Conservation (phyloP, 73 alveolate genomes). For the Paramecium sonneborni region DNA sequence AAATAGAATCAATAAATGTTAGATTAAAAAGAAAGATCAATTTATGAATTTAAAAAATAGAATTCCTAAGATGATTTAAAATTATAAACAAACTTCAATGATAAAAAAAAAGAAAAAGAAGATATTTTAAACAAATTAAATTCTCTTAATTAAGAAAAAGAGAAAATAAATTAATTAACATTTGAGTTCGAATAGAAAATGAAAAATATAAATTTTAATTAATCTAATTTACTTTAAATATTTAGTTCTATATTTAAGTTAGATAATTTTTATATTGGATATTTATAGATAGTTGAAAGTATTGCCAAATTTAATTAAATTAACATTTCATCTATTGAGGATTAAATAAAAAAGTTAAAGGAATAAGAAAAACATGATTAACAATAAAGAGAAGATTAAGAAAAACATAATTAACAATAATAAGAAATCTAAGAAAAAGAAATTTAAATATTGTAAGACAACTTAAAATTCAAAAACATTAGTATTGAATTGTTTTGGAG, state of each 20-base stretch:
- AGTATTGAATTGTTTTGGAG: constrained; percentile 50
- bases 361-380: not conserved
- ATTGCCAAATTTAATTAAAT: not conserved
- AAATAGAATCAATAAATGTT: too few species aligned
- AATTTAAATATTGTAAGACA: not conserved
- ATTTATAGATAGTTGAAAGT: not conserved
- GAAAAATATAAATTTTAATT: too few species aligned
- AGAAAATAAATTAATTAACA: too few species aligned
- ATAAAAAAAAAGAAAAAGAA: not conserved
- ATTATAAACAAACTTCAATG: not conserved
- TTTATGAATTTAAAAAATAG: too few species aligned
- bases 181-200: too few species aligned
- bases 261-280: not conserved
- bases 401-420: not conserved
- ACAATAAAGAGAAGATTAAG: not conserved
- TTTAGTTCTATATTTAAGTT: too few species aligned
- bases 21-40: not conserved
- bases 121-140: too few species aligned
- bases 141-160: not conserved
- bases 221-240: not conserved
- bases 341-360: not conserved
- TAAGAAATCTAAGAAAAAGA: not conserved
- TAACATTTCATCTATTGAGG: not conserved
- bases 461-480: not conserved
- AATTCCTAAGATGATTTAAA: not conserved